Percentiles rank a stretch among this genome's conserved stretches.
These are phyloP conservation scores for Elaeis oleifera DNA, from an alignment of 202 grass and related monocot genomes.

Conservation along the genomic window DNA sequence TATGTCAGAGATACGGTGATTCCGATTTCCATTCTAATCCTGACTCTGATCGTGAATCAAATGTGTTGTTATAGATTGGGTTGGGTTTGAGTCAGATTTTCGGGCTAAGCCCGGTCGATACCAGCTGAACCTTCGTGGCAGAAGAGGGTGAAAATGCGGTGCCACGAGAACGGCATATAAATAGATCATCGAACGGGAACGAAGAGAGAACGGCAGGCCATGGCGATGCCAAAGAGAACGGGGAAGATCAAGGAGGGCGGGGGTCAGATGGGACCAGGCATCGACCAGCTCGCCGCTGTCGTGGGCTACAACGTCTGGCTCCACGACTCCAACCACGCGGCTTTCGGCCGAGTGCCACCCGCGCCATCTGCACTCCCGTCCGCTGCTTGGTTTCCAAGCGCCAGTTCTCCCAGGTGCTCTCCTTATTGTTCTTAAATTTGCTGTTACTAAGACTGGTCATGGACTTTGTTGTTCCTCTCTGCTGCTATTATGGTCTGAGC, in stretches of 20 bases:
- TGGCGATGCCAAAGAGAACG: conserved; percentile 23
- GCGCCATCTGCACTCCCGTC: conserved; percentile 56
- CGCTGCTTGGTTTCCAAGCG: conserved; percentile 59
- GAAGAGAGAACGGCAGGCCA: neutral
- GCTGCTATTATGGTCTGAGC: too few species aligned
- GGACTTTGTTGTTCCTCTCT: too few species aligned
- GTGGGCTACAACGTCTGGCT: conserved; percentile 56
- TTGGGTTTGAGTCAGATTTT: too few species aligned
- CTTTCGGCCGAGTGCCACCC: conserved; percentile 39
- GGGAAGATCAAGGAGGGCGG: conserved; percentile 39
- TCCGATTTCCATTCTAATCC: too few species aligned
- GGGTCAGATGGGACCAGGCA: conserved; percentile 97
- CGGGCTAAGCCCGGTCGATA: too few species aligned
- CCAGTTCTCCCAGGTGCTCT: conserved; percentile 50
- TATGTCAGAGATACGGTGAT: too few species aligned
- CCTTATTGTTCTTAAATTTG: neutral
- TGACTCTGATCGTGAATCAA: too few species aligned
- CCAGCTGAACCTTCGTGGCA: too few species aligned
- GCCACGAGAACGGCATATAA: too few species aligned
- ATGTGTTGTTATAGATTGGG: too few species aligned
- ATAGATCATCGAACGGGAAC: too few species aligned
- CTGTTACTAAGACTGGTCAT: neutral
- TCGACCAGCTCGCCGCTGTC: conserved; percentile 72
- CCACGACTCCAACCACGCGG: conserved; percentile 57
- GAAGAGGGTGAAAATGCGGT: too few species aligned